A percentile compares a stretch with the other conserved stretches of the same genome.
phyloP scores from a whole-genome alignment of 2,329 filamentous ascomycete genomes.

The Alternaria arbusti region DNA sequence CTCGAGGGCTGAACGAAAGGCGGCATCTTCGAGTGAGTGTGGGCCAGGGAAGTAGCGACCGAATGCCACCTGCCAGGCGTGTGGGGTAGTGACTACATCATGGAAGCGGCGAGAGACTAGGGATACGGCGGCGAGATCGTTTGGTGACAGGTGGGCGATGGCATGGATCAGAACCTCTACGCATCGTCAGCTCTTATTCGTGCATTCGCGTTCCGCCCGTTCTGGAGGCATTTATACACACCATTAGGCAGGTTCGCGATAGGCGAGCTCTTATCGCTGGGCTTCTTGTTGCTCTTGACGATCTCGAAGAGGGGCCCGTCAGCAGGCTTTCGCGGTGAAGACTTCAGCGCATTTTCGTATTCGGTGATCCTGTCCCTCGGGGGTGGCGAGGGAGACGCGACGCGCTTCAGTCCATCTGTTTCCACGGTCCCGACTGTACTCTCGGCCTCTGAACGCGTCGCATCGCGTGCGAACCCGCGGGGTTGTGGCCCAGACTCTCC shows the following conservation, averaged over 20 bases:
- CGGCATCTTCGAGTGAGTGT: constrained; percentile 57
- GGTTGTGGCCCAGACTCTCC: constrained; percentile 27
- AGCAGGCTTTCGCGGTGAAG: constrained; percentile 45
- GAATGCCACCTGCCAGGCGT: constrained; percentile 94
- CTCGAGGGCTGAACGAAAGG: constrained; percentile 54
- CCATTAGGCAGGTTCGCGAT: constrained; percentile 79
- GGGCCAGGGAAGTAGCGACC: constrained; percentile 86
- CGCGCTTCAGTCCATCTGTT: constrained; percentile 37
- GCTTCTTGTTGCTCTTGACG: constrained; percentile 54
- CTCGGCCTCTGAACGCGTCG: constrained; percentile 27
- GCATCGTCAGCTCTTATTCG: constrained; percentile 12
- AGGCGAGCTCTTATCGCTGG: constrained; percentile 54
- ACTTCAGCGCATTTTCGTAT: constrained; percentile 59
- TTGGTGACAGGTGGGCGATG: constrained; percentile 85
- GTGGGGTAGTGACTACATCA: constrained; percentile 83
- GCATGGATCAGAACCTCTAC: constrained; percentile 91
- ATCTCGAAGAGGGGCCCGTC: constrained; percentile 60
- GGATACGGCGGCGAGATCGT: constrained; percentile 80
- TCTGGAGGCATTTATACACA: constrained; percentile 51
- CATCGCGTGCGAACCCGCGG: constrained; percentile 25
- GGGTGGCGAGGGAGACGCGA: constrained; percentile 27
- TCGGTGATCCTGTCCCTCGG: constrained; percentile 60
- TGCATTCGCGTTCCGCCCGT: neutral
- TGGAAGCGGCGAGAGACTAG: constrained; percentile 90
- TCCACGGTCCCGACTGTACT: constrained; percentile 18